Conservation (phyloP, 371 early-diverging fungal genomes). For the Zopfochytrium polystomum region DNA sequence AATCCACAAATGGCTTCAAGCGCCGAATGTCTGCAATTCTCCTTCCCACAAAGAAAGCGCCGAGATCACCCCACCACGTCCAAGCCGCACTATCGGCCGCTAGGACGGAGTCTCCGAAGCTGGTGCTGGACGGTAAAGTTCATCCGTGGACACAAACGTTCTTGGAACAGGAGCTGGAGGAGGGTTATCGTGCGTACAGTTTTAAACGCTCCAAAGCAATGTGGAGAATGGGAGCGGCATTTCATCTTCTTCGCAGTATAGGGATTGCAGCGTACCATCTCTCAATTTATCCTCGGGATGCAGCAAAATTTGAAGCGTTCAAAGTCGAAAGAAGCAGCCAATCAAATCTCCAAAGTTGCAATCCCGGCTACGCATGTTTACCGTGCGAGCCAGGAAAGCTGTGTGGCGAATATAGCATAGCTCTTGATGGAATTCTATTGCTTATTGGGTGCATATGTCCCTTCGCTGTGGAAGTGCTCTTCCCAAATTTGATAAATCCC, state of each 20-base stretch:
- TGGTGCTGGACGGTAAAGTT: not conserved
- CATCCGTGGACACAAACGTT: not conserved
- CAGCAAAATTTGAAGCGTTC: slow-evolving; percentile 5
- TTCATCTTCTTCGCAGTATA: not conserved
- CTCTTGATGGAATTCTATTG: slow-evolving; percentile 9
- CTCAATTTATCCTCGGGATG: slow-evolving; percentile 12
- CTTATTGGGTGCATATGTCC: slow-evolving; percentile 17
- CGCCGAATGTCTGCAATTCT: no score
- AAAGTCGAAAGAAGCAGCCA: slow-evolving; percentile 7
- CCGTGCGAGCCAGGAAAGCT: slow-evolving; percentile 1
- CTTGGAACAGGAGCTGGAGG: slow-evolving; percentile 1
- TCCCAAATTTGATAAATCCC: slow-evolving; percentile 1
- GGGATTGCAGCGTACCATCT: slow-evolving; percentile 8
- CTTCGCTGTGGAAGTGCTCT: slow-evolving; percentile 6
- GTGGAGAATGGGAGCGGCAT: not conserved
- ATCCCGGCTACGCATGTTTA: slow-evolving; percentile 8
- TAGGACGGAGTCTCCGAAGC: not conserved
- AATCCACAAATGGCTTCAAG: no score
- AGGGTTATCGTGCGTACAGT: not conserved
- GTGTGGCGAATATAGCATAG: slow-evolving; percentile 8
- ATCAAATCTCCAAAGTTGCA: not conserved
- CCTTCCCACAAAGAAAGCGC: no score
- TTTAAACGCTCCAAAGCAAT: not conserved
- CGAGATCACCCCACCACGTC: no score
- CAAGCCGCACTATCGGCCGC: no score